These are phyloP conservation scores for Pyrus hybrid DNA, from an alignment of 331 rosid species.

Conservation along the genomic window DNA sequence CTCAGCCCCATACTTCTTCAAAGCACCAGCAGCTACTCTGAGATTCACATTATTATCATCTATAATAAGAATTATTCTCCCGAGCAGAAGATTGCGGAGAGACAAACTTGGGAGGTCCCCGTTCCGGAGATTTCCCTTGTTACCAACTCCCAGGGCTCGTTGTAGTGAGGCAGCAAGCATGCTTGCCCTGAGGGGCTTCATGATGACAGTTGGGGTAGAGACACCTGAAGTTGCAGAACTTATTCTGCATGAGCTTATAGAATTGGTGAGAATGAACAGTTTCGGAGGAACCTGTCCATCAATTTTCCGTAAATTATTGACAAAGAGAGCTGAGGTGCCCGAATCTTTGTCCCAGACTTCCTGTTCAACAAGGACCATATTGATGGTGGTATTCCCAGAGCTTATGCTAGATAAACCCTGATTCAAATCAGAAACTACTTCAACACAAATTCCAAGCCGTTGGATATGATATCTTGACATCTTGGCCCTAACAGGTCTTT, in stretches of 20 bases:
- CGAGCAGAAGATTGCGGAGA: conserved; percentile 39
- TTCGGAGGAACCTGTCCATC: conserved; percentile 24
- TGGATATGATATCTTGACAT: conserved; percentile 58
- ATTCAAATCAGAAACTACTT: conserved; percentile 37
- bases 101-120: conserved; percentile 54
- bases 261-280: conserved; percentile 41
- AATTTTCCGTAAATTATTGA: conserved; percentile 19
- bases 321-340: conserved; percentile 18
- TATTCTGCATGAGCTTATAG: conserved; percentile 23
- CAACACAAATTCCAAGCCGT: conserved; percentile 55
- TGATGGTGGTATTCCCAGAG: conserved; percentile 11
- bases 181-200: conserved; percentile 59
- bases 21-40: conserved; percentile 63
- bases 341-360: conserved; percentile 56
- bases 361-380: conserved; percentile 49
- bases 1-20: conserved; percentile 55
- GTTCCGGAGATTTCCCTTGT: conserved; percentile 39
- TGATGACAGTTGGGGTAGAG: conserved; percentile 27
- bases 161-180: conserved; percentile 68
- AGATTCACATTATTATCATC: conserved; percentile 63
- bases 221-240: conserved; percentile 9
- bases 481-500: conserved; percentile 49
- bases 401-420: conserved; percentile 28
- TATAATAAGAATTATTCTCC: conserved; percentile 53
- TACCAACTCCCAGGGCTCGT: conserved; percentile 46